phyloP scores from a whole-genome alignment of 768 basidiomycete genomes.

The Sarcodon aspratus region DNA sequence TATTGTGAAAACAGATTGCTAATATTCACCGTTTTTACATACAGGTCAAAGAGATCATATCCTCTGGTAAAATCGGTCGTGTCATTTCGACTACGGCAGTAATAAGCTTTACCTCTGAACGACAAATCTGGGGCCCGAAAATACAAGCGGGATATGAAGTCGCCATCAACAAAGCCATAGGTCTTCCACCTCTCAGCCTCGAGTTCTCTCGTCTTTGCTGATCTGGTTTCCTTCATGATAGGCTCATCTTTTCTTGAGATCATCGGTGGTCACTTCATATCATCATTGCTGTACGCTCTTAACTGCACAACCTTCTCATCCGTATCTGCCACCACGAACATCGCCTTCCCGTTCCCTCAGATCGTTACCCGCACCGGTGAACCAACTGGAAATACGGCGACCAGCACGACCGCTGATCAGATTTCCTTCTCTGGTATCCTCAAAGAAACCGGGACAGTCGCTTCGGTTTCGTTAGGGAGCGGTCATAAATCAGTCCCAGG shows the following conservation, averaged over 20 bases:
- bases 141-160: neutral
- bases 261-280: slow-evolving; percentile 18
- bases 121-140: no score
- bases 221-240: slow-evolving; percentile 6
- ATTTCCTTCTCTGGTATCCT: slow-evolving; percentile 18
- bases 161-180: neutral
- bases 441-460: slow-evolving; percentile 16
- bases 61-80: slow-evolving; percentile 19
- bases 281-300: slow-evolving; percentile 17
- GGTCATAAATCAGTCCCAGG: slow-evolving; percentile 13
- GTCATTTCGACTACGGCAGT: slow-evolving; percentile 18
- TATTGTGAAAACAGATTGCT: neutral
- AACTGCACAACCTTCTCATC: slow-evolving; percentile 17
- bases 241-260: slow-evolving; percentile 18
- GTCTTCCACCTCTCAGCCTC: neutral
- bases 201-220: slow-evolving; percentile 1
- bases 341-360: slow-evolving; percentile 14
- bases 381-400: slow-evolving; percentile 14
- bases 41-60: slow-evolving; percentile 21
- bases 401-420: slow-evolving; percentile 16
- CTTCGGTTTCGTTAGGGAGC: slow-evolving; percentile 14
- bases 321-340: slow-evolving; percentile 15
- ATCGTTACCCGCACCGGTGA: slow-evolving; percentile 15
- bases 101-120: neutral
- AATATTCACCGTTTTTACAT: neutral